These are phyloP conservation scores for Aspergillus pseudoglaucus DNA, from an alignment of 2,329 filamentous ascomycete genomes.

Conservation along the genomic window DNA sequence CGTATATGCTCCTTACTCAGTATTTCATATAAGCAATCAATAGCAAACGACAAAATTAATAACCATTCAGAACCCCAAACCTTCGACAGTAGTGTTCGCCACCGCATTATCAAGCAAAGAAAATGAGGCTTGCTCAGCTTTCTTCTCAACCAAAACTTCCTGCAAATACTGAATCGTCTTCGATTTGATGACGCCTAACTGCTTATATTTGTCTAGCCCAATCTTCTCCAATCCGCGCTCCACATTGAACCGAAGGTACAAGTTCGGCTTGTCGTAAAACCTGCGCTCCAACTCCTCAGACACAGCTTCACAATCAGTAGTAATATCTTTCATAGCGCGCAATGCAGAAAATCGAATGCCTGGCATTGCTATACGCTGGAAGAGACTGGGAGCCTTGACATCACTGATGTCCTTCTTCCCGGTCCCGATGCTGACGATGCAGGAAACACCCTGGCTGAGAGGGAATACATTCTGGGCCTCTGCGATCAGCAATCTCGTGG, in stretches of 20 bases:
- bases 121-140: neutral
- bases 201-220: slow-evolving; percentile 25
- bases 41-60: neutral
- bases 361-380: slow-evolving; percentile 1
- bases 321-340: slow-evolving; percentile 13
- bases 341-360: slow-evolving; percentile 7
- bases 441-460: slow-evolving; percentile 11
- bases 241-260: slow-evolving; percentile 36
- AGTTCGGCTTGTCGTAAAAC: slow-evolving; percentile 3
- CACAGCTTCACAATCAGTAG: slow-evolving; percentile 3
- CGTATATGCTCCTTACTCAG: neutral
- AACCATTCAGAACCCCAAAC: neutral
- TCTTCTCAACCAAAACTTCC: neutral
- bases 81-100: neutral
- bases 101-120: neutral
- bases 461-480: slow-evolving; percentile 12
- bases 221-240: slow-evolving; percentile 30
- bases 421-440: slow-evolving; percentile 22
- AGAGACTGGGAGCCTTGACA: neutral
- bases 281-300: slow-evolving; percentile 8
- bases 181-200: slow-evolving; percentile 2
- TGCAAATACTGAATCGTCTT: neutral
- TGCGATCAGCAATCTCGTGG: slow-evolving; percentile 23
- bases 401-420: slow-evolving; percentile 5
- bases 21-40: neutral